Evolutionary conservation across 164 flowering plant genomes (phyloP).

Genomic region (Berberis vulgaris): DNA sequence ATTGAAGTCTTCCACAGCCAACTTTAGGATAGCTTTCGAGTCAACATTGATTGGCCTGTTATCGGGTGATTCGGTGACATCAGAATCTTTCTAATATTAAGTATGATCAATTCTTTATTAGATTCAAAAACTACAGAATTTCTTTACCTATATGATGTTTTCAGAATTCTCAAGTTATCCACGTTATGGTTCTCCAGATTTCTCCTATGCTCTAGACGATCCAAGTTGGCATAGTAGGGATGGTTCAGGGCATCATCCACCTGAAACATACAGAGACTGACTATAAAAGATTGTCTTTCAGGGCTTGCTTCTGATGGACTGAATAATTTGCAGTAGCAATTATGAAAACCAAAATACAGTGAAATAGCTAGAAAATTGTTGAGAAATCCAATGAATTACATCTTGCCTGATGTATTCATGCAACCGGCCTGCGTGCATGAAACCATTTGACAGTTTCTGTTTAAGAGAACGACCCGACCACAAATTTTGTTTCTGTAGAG

Average conservation of each 20-base stretch:
- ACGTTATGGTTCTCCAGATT: conserved; percentile 31
- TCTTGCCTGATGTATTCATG: background rate
- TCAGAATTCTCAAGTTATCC: conserved; percentile 9
- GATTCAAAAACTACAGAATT: background rate
- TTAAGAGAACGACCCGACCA: conserved; percentile 21
- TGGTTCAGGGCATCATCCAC: conserved; percentile 32
- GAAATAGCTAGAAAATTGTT: background rate
- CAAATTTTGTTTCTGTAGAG: conserved; percentile 19
- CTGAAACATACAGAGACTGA: conserved; percentile 25
- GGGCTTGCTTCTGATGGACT: background rate
- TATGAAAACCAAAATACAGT: background rate
- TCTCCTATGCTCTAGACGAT: conserved; percentile 38
- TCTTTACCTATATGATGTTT: conserved; percentile 23
- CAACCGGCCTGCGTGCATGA: background rate
- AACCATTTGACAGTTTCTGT: conserved; percentile 11
- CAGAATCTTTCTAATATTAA: too few species aligned
- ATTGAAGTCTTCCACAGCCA: conserved; percentile 56
- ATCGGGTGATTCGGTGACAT: conserved; percentile 2
- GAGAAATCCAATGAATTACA: background rate
- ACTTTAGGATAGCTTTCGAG: conserved; percentile 25
- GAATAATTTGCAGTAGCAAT: background rate
- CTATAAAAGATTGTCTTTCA: background rate
- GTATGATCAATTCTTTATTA: too few species aligned
- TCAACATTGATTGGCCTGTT: conserved; percentile 32
- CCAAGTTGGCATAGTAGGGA: conserved; percentile 20